phyloP scores from a whole-genome alignment of 176 grass and related monocot genomes.

The Zea luxurians region DNA sequence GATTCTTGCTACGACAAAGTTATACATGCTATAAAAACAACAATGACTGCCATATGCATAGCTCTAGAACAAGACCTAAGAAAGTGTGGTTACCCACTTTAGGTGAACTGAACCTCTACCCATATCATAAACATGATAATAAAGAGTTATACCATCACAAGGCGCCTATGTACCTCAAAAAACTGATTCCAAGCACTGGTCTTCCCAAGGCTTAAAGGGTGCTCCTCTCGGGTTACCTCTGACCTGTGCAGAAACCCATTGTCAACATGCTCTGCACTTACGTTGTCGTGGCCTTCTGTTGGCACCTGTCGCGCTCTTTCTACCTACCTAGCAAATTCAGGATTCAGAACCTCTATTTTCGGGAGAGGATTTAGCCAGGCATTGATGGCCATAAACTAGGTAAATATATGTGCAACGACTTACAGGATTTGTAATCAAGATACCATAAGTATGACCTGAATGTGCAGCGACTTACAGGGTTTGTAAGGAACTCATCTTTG shows the following conservation, averaged over 20 bases:
- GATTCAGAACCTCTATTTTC: constrained; percentile 30
- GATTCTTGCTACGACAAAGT: constrained; percentile 3
- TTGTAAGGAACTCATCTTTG: constrained; percentile 75
- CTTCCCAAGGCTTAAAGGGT: constrained; percentile 84
- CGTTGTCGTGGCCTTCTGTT: constrained; percentile 23
- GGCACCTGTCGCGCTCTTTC: constrained; percentile 49
- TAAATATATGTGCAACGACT: not conserved
- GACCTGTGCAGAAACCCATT: constrained; percentile 61
- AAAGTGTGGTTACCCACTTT: not conserved
- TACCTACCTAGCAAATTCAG: constrained; percentile 71
- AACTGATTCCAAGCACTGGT: constrained; percentile 62
- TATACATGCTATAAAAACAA: constrained; percentile 7
- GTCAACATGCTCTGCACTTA: constrained; percentile 28
- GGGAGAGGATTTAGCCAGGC: not conserved
- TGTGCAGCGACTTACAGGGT: constrained; percentile 54
- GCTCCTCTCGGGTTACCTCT: constrained; percentile 57
- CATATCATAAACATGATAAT: not conserved
- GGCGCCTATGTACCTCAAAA: constrained; percentile 48
- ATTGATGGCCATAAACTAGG: not conserved
- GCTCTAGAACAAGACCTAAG: not conserved
- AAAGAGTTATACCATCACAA: not conserved
- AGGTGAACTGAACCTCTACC: not conserved
- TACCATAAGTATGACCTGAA: constrained; percentile 13
- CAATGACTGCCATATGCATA: not conserved
- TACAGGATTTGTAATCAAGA: not conserved